Evolutionary conservation across 208 protist genomes (phyloP), one percentile per base, ranked within the genome.

Genomic region (Crithidia brevicula): DNA sequence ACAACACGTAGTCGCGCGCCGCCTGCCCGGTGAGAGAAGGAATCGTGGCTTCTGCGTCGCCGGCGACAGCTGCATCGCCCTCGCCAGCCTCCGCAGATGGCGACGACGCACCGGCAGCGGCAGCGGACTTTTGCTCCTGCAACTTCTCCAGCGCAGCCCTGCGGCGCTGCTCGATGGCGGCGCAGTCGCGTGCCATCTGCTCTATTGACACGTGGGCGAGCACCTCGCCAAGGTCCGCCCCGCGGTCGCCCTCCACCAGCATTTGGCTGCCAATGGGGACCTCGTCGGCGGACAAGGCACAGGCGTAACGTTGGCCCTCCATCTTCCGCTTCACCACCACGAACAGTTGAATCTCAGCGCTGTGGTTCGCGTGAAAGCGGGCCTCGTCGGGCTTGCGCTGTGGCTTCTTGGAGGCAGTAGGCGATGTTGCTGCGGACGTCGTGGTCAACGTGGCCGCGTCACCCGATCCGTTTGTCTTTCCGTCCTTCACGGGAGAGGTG

Each of bases 231-330:
- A 91, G 69, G 51, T 81, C 72, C 36, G 82, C 76, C 15, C 87
- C 87, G 33, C 87, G 82, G 71, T 93, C 87, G 33, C 83, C 87
- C 49, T 88, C 82, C 2, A 91, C 84, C 16, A 93, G 63, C 33
- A 91, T 80, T 18, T 75, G 8, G 28, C 47, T 69, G 52, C 84
- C 84, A 13, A 86, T 38, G 10, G 77, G 62, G 28, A 83, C 50
- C 58, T 66, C 34, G 23, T 40, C 34, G 3, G 47, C 38, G 3
- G 43, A 1, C 31, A 80, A 18, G 13, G 72, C 25, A 65, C 77
- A 83, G 3, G 77, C 75, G 67, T 81, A 91, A 31, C 76, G 76
- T 62, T 80, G 75, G 8, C 76, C 74, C 52, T 86, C 82, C 52
- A 67, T 53, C 66, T 86, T 91, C 7, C 86, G 74, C 69, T 81